Conservation (phyloP, 768 basidiomycete species). For the Panaeolus papilionaceus region DNA sequence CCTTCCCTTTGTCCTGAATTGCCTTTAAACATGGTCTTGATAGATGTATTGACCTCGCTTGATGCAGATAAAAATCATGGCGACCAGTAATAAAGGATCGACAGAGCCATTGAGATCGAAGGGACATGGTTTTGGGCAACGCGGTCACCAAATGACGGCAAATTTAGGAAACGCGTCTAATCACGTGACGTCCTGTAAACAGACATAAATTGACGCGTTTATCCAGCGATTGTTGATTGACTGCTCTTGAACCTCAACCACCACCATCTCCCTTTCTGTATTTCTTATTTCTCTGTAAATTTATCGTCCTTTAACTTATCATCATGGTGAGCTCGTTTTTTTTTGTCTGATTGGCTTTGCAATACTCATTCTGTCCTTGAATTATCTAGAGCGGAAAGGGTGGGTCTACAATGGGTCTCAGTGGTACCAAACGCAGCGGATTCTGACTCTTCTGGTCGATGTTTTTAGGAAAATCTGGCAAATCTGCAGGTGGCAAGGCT, state of each 20-base stretch:
- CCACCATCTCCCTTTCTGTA: conserved; percentile 36
- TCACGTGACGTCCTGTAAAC: conserved; percentile 40
- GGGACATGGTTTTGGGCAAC: conserved; percentile 14
- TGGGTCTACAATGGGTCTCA: conserved; percentile 22
- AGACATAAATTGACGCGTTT: conserved; percentile 52
- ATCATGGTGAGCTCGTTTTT: conserved; percentile 25
- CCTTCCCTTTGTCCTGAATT: conserved; percentile 4
- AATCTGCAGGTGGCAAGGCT: conserved; percentile 33
- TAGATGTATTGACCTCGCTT: conserved; percentile 16
- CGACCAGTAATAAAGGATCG: conserved; percentile 16
- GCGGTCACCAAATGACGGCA: conserved; percentile 14
- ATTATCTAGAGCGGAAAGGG: conserved; percentile 46
- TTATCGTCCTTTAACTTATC: conserved; percentile 14
- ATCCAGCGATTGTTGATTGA: conserved; percentile 37
- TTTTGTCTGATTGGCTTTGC: not conserved
- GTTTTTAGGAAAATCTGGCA: conserved; percentile 10
- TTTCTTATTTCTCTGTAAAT: conserved; percentile 18
- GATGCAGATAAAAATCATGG: conserved; percentile 16
- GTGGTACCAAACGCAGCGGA: not conserved
- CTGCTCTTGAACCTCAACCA: conserved; percentile 41
- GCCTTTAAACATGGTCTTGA: conserved; percentile 10
- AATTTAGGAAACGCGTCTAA: conserved; percentile 24
- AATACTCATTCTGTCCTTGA: not conserved
- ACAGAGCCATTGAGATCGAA: conserved; percentile 1
- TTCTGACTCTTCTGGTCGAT: not conserved